Evolutionary conservation across 805 yeast genomes (phyloP), one percentile per base, ranked within the genome.

Genomic region (Brettanomyces nanus): DNA sequence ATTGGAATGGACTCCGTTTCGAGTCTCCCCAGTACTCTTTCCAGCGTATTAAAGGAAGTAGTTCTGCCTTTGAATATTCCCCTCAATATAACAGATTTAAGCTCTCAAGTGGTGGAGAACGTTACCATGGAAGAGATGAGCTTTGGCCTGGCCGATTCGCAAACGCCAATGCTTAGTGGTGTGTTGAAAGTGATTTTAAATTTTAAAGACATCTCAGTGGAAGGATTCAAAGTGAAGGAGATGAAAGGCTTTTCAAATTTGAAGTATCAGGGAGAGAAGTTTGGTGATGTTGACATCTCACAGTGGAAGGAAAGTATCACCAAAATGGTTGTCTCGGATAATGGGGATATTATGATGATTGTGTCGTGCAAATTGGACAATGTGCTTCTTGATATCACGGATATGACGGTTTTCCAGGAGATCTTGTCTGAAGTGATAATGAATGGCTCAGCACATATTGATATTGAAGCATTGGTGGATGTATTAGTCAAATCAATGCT

Each of bases 301-400:
- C 63, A 63, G 5, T 75, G 80, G 80, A 59, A 60, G 19, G 44
- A 47, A n/a, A 62, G 73, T 4, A 53, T 55, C 1, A 69, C 75
- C 4, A 53, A 48, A 28, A 49, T 35, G 43, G 45, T 31, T 40
- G 42, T 17, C 38, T 49, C 40, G 42, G 38, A 47, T 11, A 42
- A 36, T 3, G 46, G 40, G 5, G 44, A 33, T 15, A 51, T 52
- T 1, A 51, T 54, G 19, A 56, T 68, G 43, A 52, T 54, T 14
- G 53, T 75, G 1, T 52, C 51, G 26, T 58, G 73, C 33, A 57
- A 51, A 30, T 52, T 75, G 21, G 59, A 62, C n/a, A 58, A 65
- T 30, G 62, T 69, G 29, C 64, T 68, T 5, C 52, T 74, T 35
- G 51, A 58, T 13, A 60, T 75, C n/a, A 56, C 61, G 0, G 60